Percentiles rank a stretch among this genome's conserved stretches.
phyloP scores from a whole-genome alignment of 495 filamentous ascomycete species.

The Trichoderma virens region DNA sequence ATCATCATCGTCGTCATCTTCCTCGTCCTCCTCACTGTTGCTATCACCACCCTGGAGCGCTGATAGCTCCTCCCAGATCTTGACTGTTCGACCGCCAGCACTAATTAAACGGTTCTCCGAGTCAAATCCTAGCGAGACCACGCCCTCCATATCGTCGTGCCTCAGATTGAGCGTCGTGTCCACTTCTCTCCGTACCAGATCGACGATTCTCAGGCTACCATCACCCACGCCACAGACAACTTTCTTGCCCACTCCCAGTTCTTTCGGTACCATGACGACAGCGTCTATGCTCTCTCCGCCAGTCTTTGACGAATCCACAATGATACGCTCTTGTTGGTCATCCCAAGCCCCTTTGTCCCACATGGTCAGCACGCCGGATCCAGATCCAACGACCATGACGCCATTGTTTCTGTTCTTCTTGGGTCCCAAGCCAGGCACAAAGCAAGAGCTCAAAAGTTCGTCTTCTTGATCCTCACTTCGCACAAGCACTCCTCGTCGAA shows the following conservation, averaged over 20 bases:
- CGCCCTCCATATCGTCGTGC: constrained; percentile 80
- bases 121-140: constrained; percentile 73
- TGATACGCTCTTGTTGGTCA: constrained; percentile 83
- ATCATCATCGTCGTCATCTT: constrained; percentile 38
- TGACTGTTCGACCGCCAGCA: constrained; percentile 73
- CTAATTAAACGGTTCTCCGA: constrained; percentile 76
- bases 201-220: constrained; percentile 46
- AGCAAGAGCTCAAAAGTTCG: constrained; percentile 71
- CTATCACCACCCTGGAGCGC: constrained; percentile 31
- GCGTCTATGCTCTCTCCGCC: constrained; percentile 63
- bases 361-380: constrained; percentile 72
- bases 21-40: constrained; percentile 34
- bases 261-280: constrained; percentile 57
- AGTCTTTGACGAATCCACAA: constrained; percentile 54
- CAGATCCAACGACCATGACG: constrained; percentile 72
- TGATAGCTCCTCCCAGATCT: constrained; percentile 67
- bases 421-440: constrained; percentile 56
- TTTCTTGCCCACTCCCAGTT: constrained; percentile 58
- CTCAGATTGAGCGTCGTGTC: constrained; percentile 38
- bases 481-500: constrained; percentile 72
- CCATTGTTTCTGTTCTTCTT: constrained; percentile 57
- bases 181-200: constrained; percentile 35
- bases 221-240: constrained; percentile 70
- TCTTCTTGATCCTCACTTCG: constrained; percentile 91
- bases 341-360: constrained; percentile 95